Evolutionary conservation across 2,329 filamentous ascomycete genomes (phyloP).

Genomic region (Rosellinia necatrix): DNA sequence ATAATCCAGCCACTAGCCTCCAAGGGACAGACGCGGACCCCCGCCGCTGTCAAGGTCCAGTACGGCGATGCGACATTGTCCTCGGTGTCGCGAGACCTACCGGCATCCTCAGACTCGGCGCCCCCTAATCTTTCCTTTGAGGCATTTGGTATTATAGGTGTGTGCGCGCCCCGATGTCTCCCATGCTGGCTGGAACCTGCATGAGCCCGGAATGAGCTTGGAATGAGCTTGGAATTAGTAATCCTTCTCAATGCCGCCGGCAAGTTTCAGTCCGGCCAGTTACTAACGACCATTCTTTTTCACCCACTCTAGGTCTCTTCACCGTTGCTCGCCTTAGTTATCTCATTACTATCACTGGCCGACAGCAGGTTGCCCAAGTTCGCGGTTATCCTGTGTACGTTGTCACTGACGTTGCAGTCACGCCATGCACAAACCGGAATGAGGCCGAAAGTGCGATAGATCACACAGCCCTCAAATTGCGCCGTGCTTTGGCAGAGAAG

Average conservation of each 20-base stretch:
- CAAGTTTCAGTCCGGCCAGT: conserved; percentile 1
- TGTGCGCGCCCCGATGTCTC: conserved; percentile 13
- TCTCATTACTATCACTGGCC: conserved; percentile 82
- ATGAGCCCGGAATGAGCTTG: too few species aligned
- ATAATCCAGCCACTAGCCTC: conserved; percentile 73
- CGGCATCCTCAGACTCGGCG: conserved; percentile 46
- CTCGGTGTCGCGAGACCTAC: conserved; percentile 49
- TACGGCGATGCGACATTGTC: conserved; percentile 65
- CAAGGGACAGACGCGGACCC: conserved; percentile 54
- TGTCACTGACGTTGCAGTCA: conserved; percentile 87
- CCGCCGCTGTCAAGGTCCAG: conserved; percentile 67
- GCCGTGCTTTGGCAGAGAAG: conserved; percentile 37
- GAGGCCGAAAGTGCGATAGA: conserved; percentile 76
- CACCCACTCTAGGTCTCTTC: conserved; percentile 68
- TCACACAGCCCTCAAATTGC: conserved; percentile 57
- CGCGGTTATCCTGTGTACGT: conserved; percentile 82
- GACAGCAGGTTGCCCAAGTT: conserved; percentile 87
- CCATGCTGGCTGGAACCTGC: not conserved
- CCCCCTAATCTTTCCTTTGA: conserved; percentile 58
- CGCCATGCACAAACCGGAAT: conserved; percentile 76
- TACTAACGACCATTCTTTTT: conserved; percentile 12
- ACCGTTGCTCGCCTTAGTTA: conserved; percentile 81
- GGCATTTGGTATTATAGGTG: conserved; percentile 64
- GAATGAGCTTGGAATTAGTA: not conserved
- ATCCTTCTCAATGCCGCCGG: not conserved